A percentile compares a stretch with the other conserved stretches of the same genome.
Evolutionary conservation across 305 asterid genomes (phyloP).

Genomic region (Solanum hybrid): DNA sequence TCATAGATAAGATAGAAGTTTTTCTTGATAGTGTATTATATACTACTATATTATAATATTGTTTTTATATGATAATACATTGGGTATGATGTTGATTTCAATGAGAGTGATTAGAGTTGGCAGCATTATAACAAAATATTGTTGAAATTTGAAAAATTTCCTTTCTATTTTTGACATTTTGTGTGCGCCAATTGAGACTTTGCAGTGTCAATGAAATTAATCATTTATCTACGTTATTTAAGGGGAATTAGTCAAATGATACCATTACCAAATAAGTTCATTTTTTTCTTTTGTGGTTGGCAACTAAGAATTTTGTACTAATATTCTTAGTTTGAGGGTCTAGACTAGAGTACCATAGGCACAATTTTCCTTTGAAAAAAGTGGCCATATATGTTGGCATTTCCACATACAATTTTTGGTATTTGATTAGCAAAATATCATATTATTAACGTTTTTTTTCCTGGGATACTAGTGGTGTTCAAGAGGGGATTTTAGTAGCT

Average conservation of each 20-base stretch:
- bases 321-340: background rate
- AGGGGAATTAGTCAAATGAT: background rate
- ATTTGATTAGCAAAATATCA: background rate
- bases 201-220: background rate
- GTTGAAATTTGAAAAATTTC: background rate
- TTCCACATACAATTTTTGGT: background rate
- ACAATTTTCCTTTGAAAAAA: background rate
- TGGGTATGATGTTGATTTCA: background rate
- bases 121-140: background rate
- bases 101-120: slow-evolving; percentile 2
- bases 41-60: background rate
- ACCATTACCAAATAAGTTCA: background rate
- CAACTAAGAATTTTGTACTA: background rate
- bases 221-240: background rate
- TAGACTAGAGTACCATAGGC: background rate
- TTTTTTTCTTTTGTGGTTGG: background rate
- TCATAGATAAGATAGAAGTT: background rate
- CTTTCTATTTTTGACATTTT: background rate
- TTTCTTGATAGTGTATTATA: background rate
- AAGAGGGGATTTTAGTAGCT: background rate
- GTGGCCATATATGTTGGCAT: background rate
- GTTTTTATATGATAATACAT: background rate
- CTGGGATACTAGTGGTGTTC: background rate
- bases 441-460: background rate
- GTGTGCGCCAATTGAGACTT: background rate